Evolutionary conservation across 805 yeast genomes (phyloP).

Genomic region (Lachancea quebecensis): DNA sequence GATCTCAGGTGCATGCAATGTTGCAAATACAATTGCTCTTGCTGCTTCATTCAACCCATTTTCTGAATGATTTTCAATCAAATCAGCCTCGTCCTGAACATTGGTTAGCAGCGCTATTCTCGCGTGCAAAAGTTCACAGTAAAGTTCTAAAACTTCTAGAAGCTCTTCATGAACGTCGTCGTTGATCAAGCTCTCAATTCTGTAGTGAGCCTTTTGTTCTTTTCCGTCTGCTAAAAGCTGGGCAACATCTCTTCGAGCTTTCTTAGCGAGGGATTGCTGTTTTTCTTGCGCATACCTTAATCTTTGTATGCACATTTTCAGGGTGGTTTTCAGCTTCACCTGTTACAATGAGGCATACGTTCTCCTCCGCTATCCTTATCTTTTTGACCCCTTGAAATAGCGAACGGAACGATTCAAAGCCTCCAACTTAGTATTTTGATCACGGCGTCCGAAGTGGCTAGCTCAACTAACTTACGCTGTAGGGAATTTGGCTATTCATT

Average conservation of each 20-base stretch:
- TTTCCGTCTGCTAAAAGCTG: constrained; percentile 63
- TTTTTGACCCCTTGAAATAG: neutral
- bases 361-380: neutral
- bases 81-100: constrained; percentile 29
- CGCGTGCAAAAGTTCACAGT: constrained; percentile 75
- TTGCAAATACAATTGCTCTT: constrained; percentile 57
- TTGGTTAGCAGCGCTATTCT: constrained; percentile 57
- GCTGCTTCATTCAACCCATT: constrained; percentile 68
- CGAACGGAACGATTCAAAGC: neutral
- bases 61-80: constrained; percentile 26
- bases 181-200: constrained; percentile 78
- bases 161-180: constrained; percentile 77
- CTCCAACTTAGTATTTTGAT: neutral
- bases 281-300: constrained; percentile 67
- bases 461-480: constrained; percentile 13
- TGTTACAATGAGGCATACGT: neutral
- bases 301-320: constrained; percentile 64
- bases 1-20: constrained; percentile 61
- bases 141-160: constrained; percentile 70
- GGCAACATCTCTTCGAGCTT: constrained; percentile 63
- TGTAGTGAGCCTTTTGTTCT: constrained; percentile 72
- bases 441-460: neutral
- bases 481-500: constrained; percentile 15
- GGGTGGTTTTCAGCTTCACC: constrained; percentile 26
- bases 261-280: constrained; percentile 68